Evolutionary conservation across 2,329 filamentous ascomycete species (phyloP), one percentile per base, ranked within the genome.

Genomic region (Arthroderma sp.): DNA sequence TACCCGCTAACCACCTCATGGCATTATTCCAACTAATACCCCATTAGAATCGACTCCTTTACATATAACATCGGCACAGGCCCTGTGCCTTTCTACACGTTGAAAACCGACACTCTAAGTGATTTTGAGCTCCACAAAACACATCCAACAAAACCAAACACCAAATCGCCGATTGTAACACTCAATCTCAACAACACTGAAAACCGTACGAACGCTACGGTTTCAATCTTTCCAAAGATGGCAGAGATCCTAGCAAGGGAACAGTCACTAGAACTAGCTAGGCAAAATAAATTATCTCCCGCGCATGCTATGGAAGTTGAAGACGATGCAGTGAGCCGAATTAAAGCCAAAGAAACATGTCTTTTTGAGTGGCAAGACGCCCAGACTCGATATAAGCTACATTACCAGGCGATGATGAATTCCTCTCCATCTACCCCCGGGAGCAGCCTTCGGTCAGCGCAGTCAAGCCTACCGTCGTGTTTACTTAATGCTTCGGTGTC

Each of bases 221-320:
- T 55, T 35, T n/a, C 54, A 8, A 38, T 77, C 44, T 77, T 77
- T 61, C 75, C 76, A n/a, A 73, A 74, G 53, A 64, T 77, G 17
- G 76, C 76, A 13, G 75, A 74, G 49, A 74, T 78, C 64, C 66
- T 77, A 19, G 76, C 76, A 6, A 72, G 77, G 31, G 75, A 77
- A 41, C 71, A 77, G 55, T 72, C 74, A 11, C 66, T 66, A 11
- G 69, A 71, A 13, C 61, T 76, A 31, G 69, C 71, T 21, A 69
- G 69, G 41, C 62, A 72, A 52, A 70, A 76, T 56, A 62, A 67
- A 9, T 66, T 78, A 6, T 63, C 70, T 2, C 69, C 72, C 13
- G 65, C 69, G 3, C 70, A 76, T 21, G 69, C 73, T 15, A 66
- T 70, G 33, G 70, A 75, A 21, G 67, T 74, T 2, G 72, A 77